These are phyloP conservation scores for Clitoria ternatea DNA, from an alignment of 306 rosid species.

Conservation along the genomic window DNA sequence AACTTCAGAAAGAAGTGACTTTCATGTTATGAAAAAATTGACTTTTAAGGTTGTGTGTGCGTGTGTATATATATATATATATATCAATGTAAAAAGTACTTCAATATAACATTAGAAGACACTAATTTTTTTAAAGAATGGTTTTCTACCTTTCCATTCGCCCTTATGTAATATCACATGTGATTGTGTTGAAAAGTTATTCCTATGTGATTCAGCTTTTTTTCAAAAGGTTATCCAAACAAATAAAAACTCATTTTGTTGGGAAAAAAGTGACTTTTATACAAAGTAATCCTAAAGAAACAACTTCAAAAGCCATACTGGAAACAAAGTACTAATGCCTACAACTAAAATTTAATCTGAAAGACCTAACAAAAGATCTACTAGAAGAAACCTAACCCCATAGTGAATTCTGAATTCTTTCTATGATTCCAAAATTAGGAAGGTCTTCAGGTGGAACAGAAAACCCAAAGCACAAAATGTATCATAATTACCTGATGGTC, in stretches of 20 bases:
- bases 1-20: neutral
- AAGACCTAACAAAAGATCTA: neutral
- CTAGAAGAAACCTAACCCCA: neutral
- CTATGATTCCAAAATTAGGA: slow-evolving; percentile 7
- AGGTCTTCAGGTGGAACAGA: neutral
- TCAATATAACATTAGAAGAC: no score
- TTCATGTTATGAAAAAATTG: neutral
- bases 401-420: neutral
- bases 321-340: neutral
- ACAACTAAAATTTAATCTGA: slow-evolving; percentile 1
- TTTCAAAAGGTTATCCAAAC: neutral
- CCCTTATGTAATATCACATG: neutral
- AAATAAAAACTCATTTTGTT: neutral
- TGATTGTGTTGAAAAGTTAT: neutral
- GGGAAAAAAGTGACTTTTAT: neutral
- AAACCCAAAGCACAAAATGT: slow-evolving; percentile 13
- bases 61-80: no score
- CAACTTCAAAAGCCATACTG: neutral
- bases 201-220: neutral
- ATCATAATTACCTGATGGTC: slow-evolving; percentile 76
- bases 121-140: neutral
- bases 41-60: neutral
- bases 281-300: neutral
- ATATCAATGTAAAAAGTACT: no score
- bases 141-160: neutral